Percentiles rank a stretch among this genome's conserved stretches.
These are phyloP conservation scores for Lactarius psammicola DNA, from an alignment of 768 basidiomycete species.

Conservation along the genomic window DNA sequence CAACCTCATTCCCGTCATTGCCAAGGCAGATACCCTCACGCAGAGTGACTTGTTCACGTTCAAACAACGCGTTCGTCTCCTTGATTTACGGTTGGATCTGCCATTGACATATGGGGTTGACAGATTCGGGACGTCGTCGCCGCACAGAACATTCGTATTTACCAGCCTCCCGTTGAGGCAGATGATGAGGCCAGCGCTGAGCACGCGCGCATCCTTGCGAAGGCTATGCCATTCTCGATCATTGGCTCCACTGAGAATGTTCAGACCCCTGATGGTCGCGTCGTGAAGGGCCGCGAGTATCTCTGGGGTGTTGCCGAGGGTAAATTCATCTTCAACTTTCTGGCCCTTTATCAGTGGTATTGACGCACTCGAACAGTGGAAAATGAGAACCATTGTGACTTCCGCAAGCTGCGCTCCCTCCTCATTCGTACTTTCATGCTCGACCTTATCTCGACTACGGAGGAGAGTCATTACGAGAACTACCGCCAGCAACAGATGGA, in stretches of 20 bases:
- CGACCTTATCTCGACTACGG: conserved; percentile 93
- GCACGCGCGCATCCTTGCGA: conserved; percentile 80
- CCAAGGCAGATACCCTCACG: conserved; percentile 96
- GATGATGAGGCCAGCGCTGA: conserved; percentile 87
- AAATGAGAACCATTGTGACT: conserved; percentile 99
- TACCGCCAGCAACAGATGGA: conserved; percentile 99
- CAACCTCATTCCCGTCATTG: conserved; percentile 95
- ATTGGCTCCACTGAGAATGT: conserved; percentile 98
- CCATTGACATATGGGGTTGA: neutral
- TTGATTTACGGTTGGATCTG: conserved; percentile 20
- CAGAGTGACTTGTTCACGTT: conserved; percentile 88
- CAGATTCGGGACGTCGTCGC: conserved; percentile 86
- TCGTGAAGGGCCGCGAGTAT: conserved; percentile 97
- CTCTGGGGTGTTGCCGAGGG: conserved; percentile 99
- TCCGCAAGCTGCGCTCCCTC: conserved; percentile 93
- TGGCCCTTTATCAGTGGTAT: neutral
- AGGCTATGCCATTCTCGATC: conserved; percentile 97
- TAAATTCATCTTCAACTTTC: conserved; percentile 36
- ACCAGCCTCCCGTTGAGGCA: conserved; percentile 86
- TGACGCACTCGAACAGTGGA: conserved; percentile 58
- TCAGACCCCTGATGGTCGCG: conserved; percentile 81
- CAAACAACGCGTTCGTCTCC: conserved; percentile 79
- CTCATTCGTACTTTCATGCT: conserved; percentile 98
- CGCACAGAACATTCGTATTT: conserved; percentile 93
- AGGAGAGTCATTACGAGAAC: conserved; percentile 96